Conservation (phyloP, 2,329 filamentous ascomycete species). For the Gnomoniopsis sp. region DNA sequence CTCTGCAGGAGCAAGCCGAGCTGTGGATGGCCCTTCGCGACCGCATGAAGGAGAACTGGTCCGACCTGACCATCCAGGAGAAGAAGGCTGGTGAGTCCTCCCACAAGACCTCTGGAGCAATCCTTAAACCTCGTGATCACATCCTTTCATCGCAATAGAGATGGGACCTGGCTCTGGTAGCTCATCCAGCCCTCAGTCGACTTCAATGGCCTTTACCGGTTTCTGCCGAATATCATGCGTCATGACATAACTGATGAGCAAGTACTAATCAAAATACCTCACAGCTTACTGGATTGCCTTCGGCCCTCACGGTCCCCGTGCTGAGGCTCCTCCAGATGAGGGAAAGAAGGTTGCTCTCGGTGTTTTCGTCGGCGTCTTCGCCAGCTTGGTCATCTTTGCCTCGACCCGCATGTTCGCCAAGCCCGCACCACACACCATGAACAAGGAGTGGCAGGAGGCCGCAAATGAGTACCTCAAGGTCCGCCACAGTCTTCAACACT, state of each 20-base stretch:
- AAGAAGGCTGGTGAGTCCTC: constrained; percentile 92
- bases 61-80: constrained; percentile 90
- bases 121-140: neutral
- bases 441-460: constrained; percentile 93
- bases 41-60: constrained; percentile 98
- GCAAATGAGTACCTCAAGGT: constrained; percentile 93
- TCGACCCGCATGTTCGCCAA: constrained; percentile 68
- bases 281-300: constrained; percentile 99
- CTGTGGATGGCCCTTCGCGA: constrained; percentile 98
- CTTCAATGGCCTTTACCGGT: constrained; percentile 17
- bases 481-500: constrained; percentile 32
- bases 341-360: constrained; percentile 73
- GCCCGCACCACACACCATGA: constrained; percentile 81
- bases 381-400: constrained; percentile 69
- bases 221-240: constrained; percentile 18
- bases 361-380: constrained; percentile 63
- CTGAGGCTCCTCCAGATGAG: constrained; percentile 79
- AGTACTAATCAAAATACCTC: constrained; percentile 35
- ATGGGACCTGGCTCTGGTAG: neutral
- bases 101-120: neutral
- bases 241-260: neutral
- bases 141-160: neutral
- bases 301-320: constrained; percentile 90
- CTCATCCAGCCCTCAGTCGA: neutral
- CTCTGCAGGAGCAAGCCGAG: constrained; percentile 97